Conservation (phyloP, 371 early-diverging fungal genomes). For the Actinomucor elegans region DNA sequence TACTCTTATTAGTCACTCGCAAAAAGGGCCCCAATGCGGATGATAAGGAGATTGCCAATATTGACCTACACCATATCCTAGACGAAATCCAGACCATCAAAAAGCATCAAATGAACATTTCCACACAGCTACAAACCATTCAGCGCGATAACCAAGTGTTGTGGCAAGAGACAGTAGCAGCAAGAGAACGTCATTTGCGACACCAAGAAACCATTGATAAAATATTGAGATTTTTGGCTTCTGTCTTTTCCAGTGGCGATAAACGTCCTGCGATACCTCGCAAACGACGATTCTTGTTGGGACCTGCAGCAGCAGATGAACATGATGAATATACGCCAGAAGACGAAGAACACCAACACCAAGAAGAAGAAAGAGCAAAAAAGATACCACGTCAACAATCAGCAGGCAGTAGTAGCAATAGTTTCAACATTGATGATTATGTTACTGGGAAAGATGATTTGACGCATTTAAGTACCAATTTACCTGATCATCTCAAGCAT, state of each 20-base stretch:
- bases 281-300: slow-evolving; percentile 46
- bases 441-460: slow-evolving; percentile 15
- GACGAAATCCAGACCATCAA: slow-evolving; percentile 87
- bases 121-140: slow-evolving; percentile 79
- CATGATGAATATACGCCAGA: slow-evolving; percentile 5
- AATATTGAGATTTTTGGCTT: slow-evolving; percentile 77
- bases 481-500: slow-evolving; percentile 10
- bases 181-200: slow-evolving; percentile 75
- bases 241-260: slow-evolving; percentile 69
- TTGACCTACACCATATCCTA: slow-evolving; percentile 62
- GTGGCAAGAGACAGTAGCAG: slow-evolving; percentile 81
- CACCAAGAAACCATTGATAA: slow-evolving; percentile 95
- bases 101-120: slow-evolving; percentile 86
- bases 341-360: not conserved
- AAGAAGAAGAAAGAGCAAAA: slow-evolving; percentile 4
- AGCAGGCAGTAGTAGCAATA: not conserved
- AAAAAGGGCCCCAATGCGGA: slow-evolving; percentile 50
- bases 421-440: slow-evolving; percentile 26
- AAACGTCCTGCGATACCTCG: slow-evolving; percentile 46
- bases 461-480: not conserved
- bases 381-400: slow-evolving; percentile 10
- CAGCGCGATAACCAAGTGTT: slow-evolving; percentile 85
- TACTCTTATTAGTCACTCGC: slow-evolving; percentile 50
- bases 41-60: slow-evolving; percentile 40
- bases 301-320: slow-evolving; percentile 22